Base-by-base conservation (phyloP, 1,139 yeast genomes). In the Ogataea hybrid region DNA sequence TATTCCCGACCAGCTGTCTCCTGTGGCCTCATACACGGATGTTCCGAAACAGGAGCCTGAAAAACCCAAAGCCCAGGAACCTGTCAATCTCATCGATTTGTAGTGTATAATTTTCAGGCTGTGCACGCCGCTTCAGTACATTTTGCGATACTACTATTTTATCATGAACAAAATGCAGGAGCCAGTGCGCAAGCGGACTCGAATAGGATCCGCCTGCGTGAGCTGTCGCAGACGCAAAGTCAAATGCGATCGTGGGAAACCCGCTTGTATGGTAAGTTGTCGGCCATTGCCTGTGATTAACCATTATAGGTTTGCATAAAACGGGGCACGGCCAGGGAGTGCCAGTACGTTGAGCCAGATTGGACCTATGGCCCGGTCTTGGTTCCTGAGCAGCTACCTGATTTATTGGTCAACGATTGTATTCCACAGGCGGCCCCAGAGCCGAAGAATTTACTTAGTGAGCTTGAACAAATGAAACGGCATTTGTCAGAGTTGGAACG, bases 231-330 rank as follows among this genome's bases (percentile, higher is more conserved):
- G 41, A 40, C 40, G 59, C 22, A 57, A 57, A 34, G 55, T 56
- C 32, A 55, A 49, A 33, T 56, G 60, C 46, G 61, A 57, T 28
- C 54, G 48, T 37, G 31, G 39, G 6, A 44, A 41, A 18, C 59
- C 59, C 2, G 23, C 46, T 6, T 57, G 60, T 34, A 10, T 44
- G 38, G 52, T 48, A 32, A 35, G 51, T 44, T n/a, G 9, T 4
- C 3, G 12, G 5, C 3, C 17, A 21, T 12, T 16, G 17, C 17
- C 2, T 4, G 14, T 14, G 4, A 23, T 25, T 32, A 32, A 32
- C 28, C 9, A 7, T 11, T 31, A 11, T n/a, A 39, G 44, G 47
- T 63, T 1, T 70, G 75, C 49, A 43, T 51, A 7, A 58, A 54
- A 30, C 58, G 59, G 37, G 54, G 56, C 9, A 43, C 42, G n/a